phyloP scores from a whole-genome alignment of 257 asterid genomes.

The Hygrophila difformis region DNA sequence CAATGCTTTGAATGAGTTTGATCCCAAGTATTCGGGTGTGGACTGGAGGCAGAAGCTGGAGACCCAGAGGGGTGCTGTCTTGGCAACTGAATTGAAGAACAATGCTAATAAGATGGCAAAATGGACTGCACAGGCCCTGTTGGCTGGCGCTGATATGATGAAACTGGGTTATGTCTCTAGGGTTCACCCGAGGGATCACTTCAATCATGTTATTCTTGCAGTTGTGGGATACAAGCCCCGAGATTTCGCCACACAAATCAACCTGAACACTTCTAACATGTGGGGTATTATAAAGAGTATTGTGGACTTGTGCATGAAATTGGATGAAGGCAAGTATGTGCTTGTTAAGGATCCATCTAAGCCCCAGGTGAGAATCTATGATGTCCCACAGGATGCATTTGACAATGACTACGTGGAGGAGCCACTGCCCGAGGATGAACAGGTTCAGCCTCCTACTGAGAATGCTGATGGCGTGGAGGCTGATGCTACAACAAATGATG shows the following conservation, averaged over 20 bases:
- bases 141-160: slow-evolving; percentile 98
- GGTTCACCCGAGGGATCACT: slow-evolving; percentile 95
- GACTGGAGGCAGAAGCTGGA: slow-evolving; percentile 99
- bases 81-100: slow-evolving; percentile 95
- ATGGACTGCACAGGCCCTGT: slow-evolving; percentile 91
- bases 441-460: slow-evolving; percentile 90
- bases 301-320: slow-evolving; percentile 94
- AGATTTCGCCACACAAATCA: slow-evolving; percentile 85
- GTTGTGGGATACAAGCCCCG: slow-evolving; percentile 91
- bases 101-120: slow-evolving; percentile 89
- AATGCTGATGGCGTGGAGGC: slow-evolving; percentile 52
- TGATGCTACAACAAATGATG: slow-evolving; percentile 30
- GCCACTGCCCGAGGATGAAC: slow-evolving; percentile 94
- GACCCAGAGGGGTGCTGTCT: slow-evolving; percentile 94
- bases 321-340: slow-evolving; percentile 92
- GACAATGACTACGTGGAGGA: slow-evolving; percentile 97
- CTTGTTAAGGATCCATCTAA: slow-evolving; percentile 94
- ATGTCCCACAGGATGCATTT: slow-evolving; percentile 96
- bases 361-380: slow-evolving; percentile 93
- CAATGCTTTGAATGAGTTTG: slow-evolving; percentile 91
- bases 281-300: slow-evolving; percentile 97
- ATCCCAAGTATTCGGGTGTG: slow-evolving; percentile 86
- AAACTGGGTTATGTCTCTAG: slow-evolving; percentile 91
- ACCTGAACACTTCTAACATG: slow-evolving; percentile 87
- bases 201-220: slow-evolving; percentile 83